Evolutionary conservation across 75 land plant species (phyloP), one percentile per base, ranked within the genome.

Genomic region (Picea sitchensis): DNA sequence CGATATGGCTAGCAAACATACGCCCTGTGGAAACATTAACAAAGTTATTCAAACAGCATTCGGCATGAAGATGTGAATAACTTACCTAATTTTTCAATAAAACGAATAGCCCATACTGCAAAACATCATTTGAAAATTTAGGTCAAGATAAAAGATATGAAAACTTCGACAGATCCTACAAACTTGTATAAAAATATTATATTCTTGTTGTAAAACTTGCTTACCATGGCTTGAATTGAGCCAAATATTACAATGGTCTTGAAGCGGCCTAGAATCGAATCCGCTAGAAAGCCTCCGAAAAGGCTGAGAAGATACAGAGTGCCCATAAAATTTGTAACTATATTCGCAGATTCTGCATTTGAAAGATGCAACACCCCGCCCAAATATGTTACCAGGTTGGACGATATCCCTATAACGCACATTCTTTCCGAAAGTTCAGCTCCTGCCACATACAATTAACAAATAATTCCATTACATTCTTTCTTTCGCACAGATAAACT

Each of bases 261-360:
- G 77, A 83, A 92, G 12, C 96, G 81, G 30, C 96, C 96, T 26
- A 91, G 87, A 77, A 88, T 86, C 21, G 96, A 85, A 73, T 94
- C 96, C 7, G 96, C 94, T n/a, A 92, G 17, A 83, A 92, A 93
- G 4, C 92, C 96, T 8, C 87, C 92, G 7, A 90, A 44, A 3
- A 93, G 85, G 17, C 86, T 85, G 1, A 92, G 83, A 34, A 94
- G 85, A 60, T 88, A 85, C 68, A 90, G 86, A 17, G 94, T 85
- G 44, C 96, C 96, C 84, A 88, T 82, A 84, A 91, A 90, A 58
- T 94, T 92, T 34, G 90, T 90, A 36, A 94, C 96, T 7, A 85
- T 88, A 18, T 83, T 90, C 5, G 94, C 92, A n/a, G 96, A 89
- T 62, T 79, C 81, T 8, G 96, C 75, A 12, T 84, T 65, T 14